phyloP scores from a whole-genome alignment of 139 green algal species.

The Chlamydomonas applanata region DNA sequence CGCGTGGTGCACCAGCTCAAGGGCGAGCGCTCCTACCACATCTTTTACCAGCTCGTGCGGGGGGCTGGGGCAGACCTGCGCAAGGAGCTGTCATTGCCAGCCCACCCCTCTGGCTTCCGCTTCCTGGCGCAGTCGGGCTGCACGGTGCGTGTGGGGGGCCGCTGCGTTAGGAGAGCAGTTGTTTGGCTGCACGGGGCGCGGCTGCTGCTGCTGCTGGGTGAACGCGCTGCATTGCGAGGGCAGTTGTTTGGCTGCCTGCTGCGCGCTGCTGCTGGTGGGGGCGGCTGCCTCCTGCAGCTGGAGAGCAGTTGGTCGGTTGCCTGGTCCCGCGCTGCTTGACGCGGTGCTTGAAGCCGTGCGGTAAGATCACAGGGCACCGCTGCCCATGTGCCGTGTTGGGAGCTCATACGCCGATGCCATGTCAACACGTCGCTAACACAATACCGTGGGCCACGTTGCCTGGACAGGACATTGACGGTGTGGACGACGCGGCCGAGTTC shows the following conservation, averaged over 20 bases:
- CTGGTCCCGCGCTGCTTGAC: no score
- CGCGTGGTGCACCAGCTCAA: conserved; percentile 49
- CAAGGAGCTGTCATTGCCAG: conserved; percentile 15
- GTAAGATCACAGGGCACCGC: no score
- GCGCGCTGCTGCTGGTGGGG: no score
- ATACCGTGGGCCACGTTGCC: no score
- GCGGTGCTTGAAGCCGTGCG: no score
- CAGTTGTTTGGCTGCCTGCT: no score
- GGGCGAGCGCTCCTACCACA: conserved; percentile 93
- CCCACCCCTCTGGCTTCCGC: conserved; percentile 37
- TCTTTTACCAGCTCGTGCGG: conserved; percentile 86
- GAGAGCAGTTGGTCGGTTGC: no score
- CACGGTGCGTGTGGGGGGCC: conserved; percentile 16
- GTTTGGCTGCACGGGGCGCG: background rate
- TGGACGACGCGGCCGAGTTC: conserved; percentile 76
- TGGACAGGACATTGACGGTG: conserved; percentile 60
- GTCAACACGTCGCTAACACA: background rate
- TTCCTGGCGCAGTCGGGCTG: conserved; percentile 64
- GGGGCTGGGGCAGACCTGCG: conserved; percentile 8
- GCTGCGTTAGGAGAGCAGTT: no score
- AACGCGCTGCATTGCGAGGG: no score
- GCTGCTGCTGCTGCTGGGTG: conserved; percentile 2
- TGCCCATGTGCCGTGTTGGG: no score
- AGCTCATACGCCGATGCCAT: background rate
- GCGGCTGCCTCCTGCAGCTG: no score